These are phyloP conservation scores for Geranium incanum DNA, from an alignment of 441 rosid species.

Conservation along the genomic window DNA sequence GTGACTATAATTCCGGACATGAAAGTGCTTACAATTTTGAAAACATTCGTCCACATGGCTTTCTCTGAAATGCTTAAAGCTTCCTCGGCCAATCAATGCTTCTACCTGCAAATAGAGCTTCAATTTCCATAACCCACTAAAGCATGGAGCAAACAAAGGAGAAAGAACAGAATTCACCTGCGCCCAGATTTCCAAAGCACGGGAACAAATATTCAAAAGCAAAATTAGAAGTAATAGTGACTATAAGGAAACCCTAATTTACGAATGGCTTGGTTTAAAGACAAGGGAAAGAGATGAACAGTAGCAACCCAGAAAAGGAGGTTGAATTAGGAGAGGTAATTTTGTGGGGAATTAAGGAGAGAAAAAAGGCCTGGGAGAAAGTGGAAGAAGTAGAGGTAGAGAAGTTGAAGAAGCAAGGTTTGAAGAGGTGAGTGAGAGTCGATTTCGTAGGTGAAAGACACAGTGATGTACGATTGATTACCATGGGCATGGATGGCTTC, in stretches of 20 bases:
- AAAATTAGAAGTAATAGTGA: too few species aligned
- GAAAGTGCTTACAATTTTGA: slow-evolving; percentile 19
- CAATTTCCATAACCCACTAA: neutral
- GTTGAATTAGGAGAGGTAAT: neutral
- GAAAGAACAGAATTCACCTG: neutral
- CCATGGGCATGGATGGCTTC: too few species aligned
- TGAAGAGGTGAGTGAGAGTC: too few species aligned
- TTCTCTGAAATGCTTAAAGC: slow-evolving; percentile 8
- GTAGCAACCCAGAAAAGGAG: neutral
- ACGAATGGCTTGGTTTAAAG: neutral
- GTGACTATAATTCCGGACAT: neutral
- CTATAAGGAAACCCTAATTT: neutral
- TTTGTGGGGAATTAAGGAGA: neutral
- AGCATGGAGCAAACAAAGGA: neutral
- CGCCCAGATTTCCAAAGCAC: neutral
- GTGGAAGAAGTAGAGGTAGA: neutral
- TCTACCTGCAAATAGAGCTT: neutral
- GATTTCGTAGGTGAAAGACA: too few species aligned
- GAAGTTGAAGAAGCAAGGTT: neutral
- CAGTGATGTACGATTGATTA: too few species aligned
- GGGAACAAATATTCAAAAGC: neutral
- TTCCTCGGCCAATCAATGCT: neutral
- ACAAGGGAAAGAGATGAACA: neutral
- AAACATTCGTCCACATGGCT: slow-evolving; percentile 27
- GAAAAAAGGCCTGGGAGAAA: neutral